A percentile compares a stretch with the other conserved stretches of the same genome.
phyloP scores from a whole-genome alignment of 306 rosid genomes.

The Potentilla sterilis region DNA sequence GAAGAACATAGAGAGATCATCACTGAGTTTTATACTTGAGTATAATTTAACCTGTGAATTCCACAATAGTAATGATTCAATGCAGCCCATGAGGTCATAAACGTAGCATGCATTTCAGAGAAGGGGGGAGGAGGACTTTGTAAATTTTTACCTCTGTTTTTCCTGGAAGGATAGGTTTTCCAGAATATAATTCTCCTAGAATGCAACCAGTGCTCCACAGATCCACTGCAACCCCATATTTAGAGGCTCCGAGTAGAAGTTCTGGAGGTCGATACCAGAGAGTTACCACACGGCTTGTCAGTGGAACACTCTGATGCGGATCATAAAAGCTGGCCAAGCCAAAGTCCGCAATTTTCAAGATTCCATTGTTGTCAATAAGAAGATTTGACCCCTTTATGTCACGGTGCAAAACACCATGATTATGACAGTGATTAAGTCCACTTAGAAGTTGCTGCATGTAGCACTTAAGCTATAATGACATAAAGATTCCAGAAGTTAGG shows the following conservation, averaged over 20 bases:
- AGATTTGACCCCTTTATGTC: constrained; percentile 99
- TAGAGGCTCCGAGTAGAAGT: constrained; percentile 87
- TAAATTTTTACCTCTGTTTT: constrained; percentile 77
- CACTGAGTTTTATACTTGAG: background rate
- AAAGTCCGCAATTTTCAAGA: constrained; percentile 92
- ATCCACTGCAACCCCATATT: constrained; percentile 88
- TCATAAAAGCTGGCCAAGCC: constrained; percentile 80
- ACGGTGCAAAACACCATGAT: constrained; percentile 86
- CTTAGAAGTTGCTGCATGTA: constrained; percentile 91
- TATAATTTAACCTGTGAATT: background rate
- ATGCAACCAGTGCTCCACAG: constrained; percentile 96
- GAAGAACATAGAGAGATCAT: background rate
- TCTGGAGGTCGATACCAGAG: constrained; percentile 98
- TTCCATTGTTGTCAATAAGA: constrained; percentile 70
- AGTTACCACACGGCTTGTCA: constrained; percentile 94
- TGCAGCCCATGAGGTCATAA: constrained; percentile 11
- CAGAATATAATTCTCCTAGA: constrained; percentile 80
- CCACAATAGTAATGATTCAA: background rate
- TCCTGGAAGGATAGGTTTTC: constrained; percentile 91
- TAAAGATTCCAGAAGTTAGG: constrained; percentile 29
- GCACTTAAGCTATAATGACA: constrained; percentile 64
- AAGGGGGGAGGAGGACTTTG: background rate
- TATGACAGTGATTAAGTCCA: constrained; percentile 87
- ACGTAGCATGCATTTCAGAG: constrained; percentile 4
- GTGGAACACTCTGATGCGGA: constrained; percentile 56